Evolutionary conservation across 2,329 filamentous ascomycete species (phyloP).

Genomic region (Trichoderma koningii): DNA sequence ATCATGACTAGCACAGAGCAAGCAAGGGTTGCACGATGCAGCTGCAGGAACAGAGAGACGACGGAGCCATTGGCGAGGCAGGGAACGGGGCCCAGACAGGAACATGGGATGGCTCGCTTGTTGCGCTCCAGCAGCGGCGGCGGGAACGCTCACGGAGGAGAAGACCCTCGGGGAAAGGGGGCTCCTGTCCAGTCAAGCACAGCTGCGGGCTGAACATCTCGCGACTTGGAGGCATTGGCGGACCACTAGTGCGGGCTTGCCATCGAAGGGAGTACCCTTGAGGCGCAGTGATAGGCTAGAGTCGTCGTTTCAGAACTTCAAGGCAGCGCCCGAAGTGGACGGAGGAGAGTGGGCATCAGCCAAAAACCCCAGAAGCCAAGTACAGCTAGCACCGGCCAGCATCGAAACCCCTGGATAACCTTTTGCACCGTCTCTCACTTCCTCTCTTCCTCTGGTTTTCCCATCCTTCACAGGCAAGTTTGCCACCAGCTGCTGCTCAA

Average conservation of each 20-base stretch:
- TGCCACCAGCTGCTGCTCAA: conserved; percentile 4
- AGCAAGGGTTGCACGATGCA: conserved; percentile 20
- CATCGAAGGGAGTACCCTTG: conserved; percentile 26
- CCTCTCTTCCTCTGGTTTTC: not conserved
- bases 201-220: conserved; percentile 19
- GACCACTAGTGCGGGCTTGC: conserved; percentile 17
- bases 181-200: conserved; percentile 24
- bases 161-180: conserved; percentile 14
- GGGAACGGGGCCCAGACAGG: conserved; percentile 22
- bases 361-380: conserved; percentile 22
- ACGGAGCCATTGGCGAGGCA: conserved; percentile 27
- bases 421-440: conserved; percentile 3
- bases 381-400: conserved; percentile 7
- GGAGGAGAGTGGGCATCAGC: conserved; percentile 20
- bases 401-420: conserved; percentile 23
- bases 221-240: conserved; percentile 28
- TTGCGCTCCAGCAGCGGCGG: conserved; percentile 19
- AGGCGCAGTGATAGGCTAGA: conserved; percentile 27
- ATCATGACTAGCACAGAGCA: conserved; percentile 23
- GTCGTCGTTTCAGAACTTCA: conserved; percentile 28
- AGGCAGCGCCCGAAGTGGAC: conserved; percentile 10
- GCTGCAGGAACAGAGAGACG: conserved; percentile 28
- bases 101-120: conserved; percentile 27
- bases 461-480: not conserved
- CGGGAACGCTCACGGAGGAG: conserved; percentile 4